Percentiles rank a stretch among this genome's conserved stretches.
Conservation (phyloP, 768 basidiomycete genomes). For the Kwoniella dendrophila region DNA sequence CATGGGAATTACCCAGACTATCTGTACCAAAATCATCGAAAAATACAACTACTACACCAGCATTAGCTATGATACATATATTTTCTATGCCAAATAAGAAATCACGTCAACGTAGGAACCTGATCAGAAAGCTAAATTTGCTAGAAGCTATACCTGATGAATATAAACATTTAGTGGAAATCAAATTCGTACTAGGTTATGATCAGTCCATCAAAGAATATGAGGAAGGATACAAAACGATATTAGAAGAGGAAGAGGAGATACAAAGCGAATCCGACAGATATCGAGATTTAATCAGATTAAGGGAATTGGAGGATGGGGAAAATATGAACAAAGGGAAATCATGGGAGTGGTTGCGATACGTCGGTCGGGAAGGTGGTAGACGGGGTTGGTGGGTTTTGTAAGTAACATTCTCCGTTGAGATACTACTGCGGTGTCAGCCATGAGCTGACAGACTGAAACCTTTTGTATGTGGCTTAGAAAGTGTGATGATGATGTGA, state of each 20-base stretch:
- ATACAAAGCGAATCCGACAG: conserved; percentile 25
- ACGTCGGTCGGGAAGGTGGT: conserved; percentile 35
- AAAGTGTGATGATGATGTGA: conserved; percentile 45
- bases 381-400: conserved; percentile 41
- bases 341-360: conserved; percentile 38
- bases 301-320: conserved; percentile 30
- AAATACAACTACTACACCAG: conserved; percentile 10
- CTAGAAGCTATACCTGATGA: conserved; percentile 18
- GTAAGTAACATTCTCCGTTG: conserved; percentile 28
- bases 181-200: conserved; percentile 35
- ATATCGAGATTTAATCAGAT: conserved; percentile 40
- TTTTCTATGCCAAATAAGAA: conserved; percentile 27
- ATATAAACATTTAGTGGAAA: conserved; percentile 30
- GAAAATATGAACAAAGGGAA: conserved; percentile 52
- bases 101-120: conserved; percentile 11
- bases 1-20: conserved; percentile 1
- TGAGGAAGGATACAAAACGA: not conserved
- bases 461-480: conserved; percentile 13
- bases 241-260: conserved; percentile 19
- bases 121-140: conserved; percentile 20
- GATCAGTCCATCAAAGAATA: not conserved
- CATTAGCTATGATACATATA: conserved; percentile 28
- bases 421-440: not conserved
- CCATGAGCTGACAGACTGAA: conserved; percentile 13
- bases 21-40: not conserved